These are phyloP conservation scores for Podosphaera aphanis DNA, from an alignment of 2,329 filamentous ascomycete species.

Conservation along the genomic window DNA sequence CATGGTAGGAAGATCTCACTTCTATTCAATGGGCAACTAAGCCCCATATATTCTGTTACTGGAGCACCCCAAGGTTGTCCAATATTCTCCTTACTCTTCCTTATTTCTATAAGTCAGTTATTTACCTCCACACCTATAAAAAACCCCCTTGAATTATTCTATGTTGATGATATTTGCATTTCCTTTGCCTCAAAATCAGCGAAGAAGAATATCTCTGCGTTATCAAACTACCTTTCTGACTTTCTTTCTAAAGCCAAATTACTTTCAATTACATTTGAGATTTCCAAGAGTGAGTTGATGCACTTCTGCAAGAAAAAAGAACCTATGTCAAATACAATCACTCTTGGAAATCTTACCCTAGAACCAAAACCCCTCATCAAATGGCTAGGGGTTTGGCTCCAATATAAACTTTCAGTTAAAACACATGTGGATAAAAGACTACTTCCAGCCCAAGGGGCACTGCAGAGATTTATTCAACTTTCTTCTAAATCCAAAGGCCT, in stretches of 20 bases:
- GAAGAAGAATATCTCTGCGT: background rate
- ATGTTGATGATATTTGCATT: conserved; percentile 1
- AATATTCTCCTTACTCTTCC: background rate
- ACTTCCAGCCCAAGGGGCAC: background rate
- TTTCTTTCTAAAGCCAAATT: background rate
- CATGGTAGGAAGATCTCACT: background rate
- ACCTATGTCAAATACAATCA: no score
- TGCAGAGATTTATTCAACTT: background rate
- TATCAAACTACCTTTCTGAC: background rate
- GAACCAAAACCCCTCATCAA: no score
- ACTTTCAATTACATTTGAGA: no score
- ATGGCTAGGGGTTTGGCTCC: no score
- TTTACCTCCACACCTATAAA: background rate
- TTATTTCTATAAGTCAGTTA: background rate
- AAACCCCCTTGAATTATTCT: background rate
- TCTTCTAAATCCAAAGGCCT: background rate
- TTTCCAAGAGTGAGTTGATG: no score
- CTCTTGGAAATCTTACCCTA: no score
- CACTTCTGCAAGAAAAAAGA: no score
- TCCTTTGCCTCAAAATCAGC: background rate
- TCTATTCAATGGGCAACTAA: background rate
- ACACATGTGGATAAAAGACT: no score
- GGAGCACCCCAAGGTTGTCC: background rate
- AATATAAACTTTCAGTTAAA: no score
- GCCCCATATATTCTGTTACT: background rate